Conservation (phyloP, 1,284 basidiomycete species). For the Rhizoctonia solani region DNA sequence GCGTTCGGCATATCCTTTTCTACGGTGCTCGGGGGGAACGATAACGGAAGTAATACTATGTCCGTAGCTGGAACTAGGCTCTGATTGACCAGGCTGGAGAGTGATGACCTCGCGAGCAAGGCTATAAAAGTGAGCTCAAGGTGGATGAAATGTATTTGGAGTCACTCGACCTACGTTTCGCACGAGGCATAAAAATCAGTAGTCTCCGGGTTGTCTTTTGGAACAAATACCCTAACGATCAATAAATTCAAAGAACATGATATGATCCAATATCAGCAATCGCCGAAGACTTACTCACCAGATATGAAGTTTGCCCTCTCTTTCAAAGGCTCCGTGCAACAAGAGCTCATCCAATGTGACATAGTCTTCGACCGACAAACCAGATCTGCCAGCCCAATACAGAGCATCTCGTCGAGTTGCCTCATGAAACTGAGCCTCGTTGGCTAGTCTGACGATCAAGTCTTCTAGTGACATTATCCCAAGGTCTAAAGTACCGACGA, state of each 20-base stretch:
- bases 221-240: neutral
- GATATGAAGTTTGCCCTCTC: neutral
- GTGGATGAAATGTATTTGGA: neutral
- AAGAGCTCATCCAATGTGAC: neutral
- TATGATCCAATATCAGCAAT: neutral
- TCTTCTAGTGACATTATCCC: neutral
- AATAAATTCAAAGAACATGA: neutral
- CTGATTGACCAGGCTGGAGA: neutral
- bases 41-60: neutral
- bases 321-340: neutral
- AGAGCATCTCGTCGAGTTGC: neutral
- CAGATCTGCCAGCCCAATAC: neutral
- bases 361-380: neutral
- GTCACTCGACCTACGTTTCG: neutral
- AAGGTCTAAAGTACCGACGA: no score
- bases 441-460: neutral
- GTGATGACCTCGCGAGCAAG: neutral
- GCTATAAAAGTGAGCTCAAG: neutral
- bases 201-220: neutral
- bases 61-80: neutral
- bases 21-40: neutral
- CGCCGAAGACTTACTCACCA: neutral
- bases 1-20: neutral
- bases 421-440: neutral
- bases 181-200: neutral